phyloP scores from a whole-genome alignment of 257 asterid genomes.

The Haberlea rhodopensis region DNA sequence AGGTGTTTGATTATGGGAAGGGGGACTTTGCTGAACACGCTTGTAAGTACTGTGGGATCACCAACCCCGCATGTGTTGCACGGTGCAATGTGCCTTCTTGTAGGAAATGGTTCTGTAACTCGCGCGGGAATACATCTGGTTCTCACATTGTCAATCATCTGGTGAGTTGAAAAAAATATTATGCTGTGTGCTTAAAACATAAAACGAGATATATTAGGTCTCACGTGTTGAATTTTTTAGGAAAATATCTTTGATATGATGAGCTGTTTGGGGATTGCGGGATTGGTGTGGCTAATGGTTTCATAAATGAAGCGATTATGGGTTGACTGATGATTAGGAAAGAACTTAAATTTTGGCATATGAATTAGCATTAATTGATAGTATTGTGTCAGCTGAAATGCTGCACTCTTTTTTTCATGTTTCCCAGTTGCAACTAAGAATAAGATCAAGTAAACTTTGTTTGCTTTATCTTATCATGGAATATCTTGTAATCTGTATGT shows the following conservation, averaged over 20 bases:
- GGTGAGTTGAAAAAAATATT: conserved; percentile 45
- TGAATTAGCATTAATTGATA: background rate
- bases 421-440: background rate
- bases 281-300: background rate
- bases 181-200: background rate
- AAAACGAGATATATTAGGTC: conserved; percentile 3
- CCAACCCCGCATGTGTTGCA: conserved; percentile 94
- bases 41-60: conserved; percentile 87
- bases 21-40: conserved; percentile 91
- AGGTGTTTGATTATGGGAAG: conserved; percentile 76
- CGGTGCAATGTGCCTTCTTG: conserved; percentile 96
- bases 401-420: background rate
- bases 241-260: background rate
- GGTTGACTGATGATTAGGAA: conserved; percentile 3
- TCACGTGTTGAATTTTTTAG: background rate
- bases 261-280: background rate
- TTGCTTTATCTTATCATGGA: background rate
- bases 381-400: background rate
- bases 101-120: conserved; percentile 96
- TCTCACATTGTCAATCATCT: conserved; percentile 96
- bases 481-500: conserved; percentile 1
- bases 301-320: background rate
- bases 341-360: background rate
- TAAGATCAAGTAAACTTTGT: background rate
- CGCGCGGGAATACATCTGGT: conserved; percentile 98